These are phyloP conservation scores for Lantana camara DNA, from an alignment of 257 asterid species.

Conservation along the genomic window DNA sequence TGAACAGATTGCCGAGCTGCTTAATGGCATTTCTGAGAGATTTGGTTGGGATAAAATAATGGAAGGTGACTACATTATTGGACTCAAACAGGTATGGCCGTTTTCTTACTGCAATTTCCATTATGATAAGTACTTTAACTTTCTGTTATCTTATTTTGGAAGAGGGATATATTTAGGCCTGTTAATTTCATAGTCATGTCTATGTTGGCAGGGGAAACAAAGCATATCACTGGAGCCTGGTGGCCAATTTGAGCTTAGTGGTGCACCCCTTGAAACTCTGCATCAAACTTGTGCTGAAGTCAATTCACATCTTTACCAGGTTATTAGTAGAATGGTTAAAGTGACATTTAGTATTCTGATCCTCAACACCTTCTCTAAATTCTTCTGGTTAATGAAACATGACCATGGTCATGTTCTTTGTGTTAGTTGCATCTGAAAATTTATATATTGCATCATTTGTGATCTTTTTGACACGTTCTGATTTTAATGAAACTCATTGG, in stretches of 20 bases:
- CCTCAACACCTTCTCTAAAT: background rate
- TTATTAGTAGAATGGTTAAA: constrained; percentile 30
- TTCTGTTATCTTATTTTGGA: constrained; percentile 2
- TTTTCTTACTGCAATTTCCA: background rate
- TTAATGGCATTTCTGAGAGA: constrained; percentile 71
- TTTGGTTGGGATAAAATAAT: constrained; percentile 76
- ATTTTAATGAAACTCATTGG: background rate
- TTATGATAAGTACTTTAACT: background rate
- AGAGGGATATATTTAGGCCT: too few relatives aligned
- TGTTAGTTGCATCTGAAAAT: background rate
- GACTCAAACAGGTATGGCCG: constrained; percentile 67
- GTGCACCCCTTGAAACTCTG: constrained; percentile 79
- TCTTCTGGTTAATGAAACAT: background rate
- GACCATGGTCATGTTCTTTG: background rate
- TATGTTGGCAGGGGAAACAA: constrained; percentile 59
- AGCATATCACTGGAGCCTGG: constrained; percentile 84
- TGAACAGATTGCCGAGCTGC: constrained; percentile 69
- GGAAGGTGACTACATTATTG: constrained; percentile 74
- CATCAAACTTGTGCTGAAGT: constrained; percentile 89
- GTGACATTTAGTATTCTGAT: background rate
- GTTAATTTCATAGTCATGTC: constrained; percentile 1
- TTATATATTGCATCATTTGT: background rate
- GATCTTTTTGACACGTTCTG: background rate
- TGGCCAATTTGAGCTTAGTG: constrained; percentile 85
- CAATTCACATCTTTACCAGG: constrained; percentile 81